These are phyloP conservation scores for Aspergillus novoparasiticus DNA, from an alignment of 2,329 filamentous ascomycete species.

Conservation along the genomic window DNA sequence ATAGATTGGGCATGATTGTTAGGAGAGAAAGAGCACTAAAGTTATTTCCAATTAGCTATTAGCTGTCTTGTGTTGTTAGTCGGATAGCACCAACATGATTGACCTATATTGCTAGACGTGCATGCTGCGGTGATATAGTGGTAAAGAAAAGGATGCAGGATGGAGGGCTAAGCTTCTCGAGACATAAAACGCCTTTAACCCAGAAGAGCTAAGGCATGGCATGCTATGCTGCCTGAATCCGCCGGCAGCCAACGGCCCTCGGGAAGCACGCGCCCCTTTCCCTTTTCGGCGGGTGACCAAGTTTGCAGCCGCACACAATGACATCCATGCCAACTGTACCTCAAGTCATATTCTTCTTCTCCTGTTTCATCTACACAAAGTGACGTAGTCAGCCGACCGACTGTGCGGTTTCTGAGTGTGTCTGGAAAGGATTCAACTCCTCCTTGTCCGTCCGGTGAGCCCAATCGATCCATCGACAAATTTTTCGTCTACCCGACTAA, in stretches of 20 bases:
- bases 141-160: neutral
- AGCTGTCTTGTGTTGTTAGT: neutral
- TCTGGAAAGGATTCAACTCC: neutral
- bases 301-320: constrained; percentile 22
- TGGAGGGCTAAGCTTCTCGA: neutral
- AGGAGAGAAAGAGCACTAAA: neutral
- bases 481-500: constrained; percentile 16
- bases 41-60: neutral
- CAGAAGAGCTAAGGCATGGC: neutral
- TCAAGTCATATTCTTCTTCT: neutral
- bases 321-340: constrained; percentile 15
- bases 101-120: neutral
- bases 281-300: constrained; percentile 19
- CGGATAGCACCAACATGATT: neutral
- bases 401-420: neutral
- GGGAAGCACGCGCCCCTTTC: constrained; percentile 26
- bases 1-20: neutral
- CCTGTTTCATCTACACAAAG: neutral
- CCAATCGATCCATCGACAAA: constrained; percentile 5
- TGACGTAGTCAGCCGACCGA: neutral
- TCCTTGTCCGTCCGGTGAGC: constrained; percentile 2
- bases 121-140: neutral
- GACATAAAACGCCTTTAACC: neutral
- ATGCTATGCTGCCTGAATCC: constrained; percentile 15
- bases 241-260: constrained; percentile 8